These are phyloP conservation scores for Thelonectria blattea DNA, from an alignment of 2,329 filamentous ascomycete genomes.

Conservation along the genomic window DNA sequence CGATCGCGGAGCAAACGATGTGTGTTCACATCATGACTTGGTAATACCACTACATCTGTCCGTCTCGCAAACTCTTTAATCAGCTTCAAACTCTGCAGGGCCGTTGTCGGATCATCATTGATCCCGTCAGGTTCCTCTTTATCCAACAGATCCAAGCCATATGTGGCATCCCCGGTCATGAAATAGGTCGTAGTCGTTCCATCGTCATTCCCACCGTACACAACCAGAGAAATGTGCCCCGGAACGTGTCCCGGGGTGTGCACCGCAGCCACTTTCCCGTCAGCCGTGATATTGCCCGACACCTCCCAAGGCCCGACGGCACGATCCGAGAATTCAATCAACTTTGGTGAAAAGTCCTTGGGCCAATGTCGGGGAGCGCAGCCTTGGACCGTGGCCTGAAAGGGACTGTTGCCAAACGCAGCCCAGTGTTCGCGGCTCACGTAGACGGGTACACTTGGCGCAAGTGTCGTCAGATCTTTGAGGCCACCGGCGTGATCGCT, in stretches of 20 bases:
- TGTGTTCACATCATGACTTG: conserved; percentile 5
- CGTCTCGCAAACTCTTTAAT: conserved; percentile 15
- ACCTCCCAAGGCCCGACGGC: conserved; percentile 9
- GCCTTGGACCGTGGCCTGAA: not conserved
- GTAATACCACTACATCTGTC: conserved; percentile 9
- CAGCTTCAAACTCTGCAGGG: conserved; percentile 6
- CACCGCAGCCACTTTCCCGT: conserved; percentile 6
- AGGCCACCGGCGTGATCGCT: conserved; percentile 14
- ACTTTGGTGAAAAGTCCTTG: conserved; percentile 3
- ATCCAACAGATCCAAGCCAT: conserved; percentile 6
- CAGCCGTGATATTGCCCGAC: conserved; percentile 6
- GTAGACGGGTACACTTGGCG: conserved; percentile 9
- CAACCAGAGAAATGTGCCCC: conserved; percentile 10
- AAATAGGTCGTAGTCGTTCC: conserved; percentile 9
- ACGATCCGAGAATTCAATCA: not conserved
- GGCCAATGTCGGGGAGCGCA: conserved; percentile 14
- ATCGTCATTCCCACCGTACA: conserved; percentile 1
- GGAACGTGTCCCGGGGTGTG: conserved; percentile 14
- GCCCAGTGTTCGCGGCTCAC: conserved; percentile 10
- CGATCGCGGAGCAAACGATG: conserved; percentile 1
- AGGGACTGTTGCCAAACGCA: conserved; percentile 1
- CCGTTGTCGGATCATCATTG: conserved; percentile 7
- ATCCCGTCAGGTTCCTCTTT: conserved; percentile 15
- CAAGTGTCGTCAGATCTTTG: not conserved
- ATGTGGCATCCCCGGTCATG: conserved; percentile 9